These are phyloP conservation scores for Alternaria incomplexa DNA, from an alignment of 2,329 filamentous ascomycete genomes.

Conservation along the genomic window DNA sequence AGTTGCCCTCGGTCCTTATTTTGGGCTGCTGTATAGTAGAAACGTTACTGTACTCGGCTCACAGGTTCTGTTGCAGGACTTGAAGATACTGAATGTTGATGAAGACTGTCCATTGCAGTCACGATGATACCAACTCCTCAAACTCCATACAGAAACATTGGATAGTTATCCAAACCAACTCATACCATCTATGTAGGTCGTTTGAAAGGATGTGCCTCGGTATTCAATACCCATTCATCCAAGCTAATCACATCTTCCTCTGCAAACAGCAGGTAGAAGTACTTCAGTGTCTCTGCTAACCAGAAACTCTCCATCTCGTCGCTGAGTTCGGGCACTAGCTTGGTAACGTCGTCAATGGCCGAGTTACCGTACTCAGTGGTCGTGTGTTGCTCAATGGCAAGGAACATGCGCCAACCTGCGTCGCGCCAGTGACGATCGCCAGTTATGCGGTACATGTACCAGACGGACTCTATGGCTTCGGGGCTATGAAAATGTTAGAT, in stretches of 20 bases:
- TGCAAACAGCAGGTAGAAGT: constrained; percentile 68
- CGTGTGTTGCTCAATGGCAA: constrained; percentile 66
- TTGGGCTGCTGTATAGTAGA: background rate
- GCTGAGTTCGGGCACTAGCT: constrained; percentile 50
- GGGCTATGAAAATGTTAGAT: constrained; percentile 50
- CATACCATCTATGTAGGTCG: constrained; percentile 20
- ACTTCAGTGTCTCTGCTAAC: constrained; percentile 72
- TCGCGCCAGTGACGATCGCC: constrained; percentile 69
- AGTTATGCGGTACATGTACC: constrained; percentile 77
- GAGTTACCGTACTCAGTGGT: constrained; percentile 68
- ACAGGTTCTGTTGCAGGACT: background rate
- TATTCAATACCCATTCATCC: constrained; percentile 69
- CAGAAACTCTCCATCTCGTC: constrained; percentile 80
- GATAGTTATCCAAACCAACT: background rate
- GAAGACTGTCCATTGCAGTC: background rate
- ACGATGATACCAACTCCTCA: background rate
- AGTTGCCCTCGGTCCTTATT: background rate
- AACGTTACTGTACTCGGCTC: background rate
- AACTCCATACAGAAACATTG: background rate
- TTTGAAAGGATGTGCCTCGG: constrained; percentile 54
- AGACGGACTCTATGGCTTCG: constrained; percentile 82
- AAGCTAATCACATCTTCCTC: constrained; percentile 65
- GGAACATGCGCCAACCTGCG: constrained; percentile 77
- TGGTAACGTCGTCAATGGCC: constrained; percentile 70
- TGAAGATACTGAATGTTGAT: background rate